A percentile compares a stretch with the other conserved stretches of the same genome.
Conservation (phyloP, 1,284 basidiomycete species). For the Apiotrichum domesticum region DNA sequence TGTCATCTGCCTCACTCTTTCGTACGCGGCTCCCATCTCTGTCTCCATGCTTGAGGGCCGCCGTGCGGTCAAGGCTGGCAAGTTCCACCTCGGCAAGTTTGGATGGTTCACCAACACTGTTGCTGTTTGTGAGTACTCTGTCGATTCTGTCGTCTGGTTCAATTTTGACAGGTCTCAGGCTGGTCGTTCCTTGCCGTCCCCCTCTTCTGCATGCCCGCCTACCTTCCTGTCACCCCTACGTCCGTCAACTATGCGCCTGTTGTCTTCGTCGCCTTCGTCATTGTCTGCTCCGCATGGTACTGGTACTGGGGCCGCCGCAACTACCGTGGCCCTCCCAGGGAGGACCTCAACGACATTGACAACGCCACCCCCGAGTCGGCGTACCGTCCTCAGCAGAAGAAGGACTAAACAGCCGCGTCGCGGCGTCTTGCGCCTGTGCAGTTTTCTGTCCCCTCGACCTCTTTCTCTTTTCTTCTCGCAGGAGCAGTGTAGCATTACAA, state of each 20-base stretch:
- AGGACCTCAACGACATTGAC: conserved; percentile 4
- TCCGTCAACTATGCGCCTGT: conserved; percentile 52
- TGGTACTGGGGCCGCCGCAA: conserved; percentile 43
- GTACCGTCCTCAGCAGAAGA: background rate
- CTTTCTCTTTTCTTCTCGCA: background rate
- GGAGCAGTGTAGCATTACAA: background rate
- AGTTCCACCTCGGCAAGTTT: conserved; percentile 38
- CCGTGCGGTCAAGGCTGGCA: conserved; percentile 31
- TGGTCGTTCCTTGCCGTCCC: conserved; percentile 34
- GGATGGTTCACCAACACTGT: conserved; percentile 41
- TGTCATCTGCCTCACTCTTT: conserved; percentile 38
- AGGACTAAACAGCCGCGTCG: background rate
- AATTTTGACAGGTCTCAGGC: background rate
- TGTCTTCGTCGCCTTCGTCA: conserved; percentile 57
- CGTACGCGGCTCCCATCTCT: conserved; percentile 46
- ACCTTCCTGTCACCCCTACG: conserved; percentile 25
- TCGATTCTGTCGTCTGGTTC: background rate
- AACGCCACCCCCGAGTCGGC: too few species aligned
- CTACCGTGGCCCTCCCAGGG: conserved; percentile 35
- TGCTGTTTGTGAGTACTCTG: conserved; percentile 8
- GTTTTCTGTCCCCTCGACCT: too few species aligned
- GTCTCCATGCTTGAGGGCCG: conserved; percentile 44
- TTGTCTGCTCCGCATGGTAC: conserved; percentile 57
- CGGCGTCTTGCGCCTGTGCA: too few species aligned
- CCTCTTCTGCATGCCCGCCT: conserved; percentile 33